Evolutionary conservation across 2,329 filamentous ascomycete genomes (phyloP).

Genomic region (Venturia nashicola): DNA sequence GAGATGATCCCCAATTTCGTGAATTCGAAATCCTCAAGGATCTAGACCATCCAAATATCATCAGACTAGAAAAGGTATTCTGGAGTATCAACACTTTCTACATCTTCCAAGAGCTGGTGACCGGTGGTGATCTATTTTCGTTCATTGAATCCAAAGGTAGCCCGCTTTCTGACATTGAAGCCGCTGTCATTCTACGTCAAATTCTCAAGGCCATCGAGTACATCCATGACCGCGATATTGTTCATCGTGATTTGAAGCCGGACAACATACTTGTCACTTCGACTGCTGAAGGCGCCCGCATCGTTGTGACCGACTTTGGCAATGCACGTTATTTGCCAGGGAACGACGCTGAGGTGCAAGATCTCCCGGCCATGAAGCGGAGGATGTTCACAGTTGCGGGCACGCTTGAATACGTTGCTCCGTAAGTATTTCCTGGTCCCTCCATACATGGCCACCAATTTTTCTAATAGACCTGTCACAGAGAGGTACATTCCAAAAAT

Average conservation of each 20-base stretch:
- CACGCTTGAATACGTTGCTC: constrained; percentile 45
- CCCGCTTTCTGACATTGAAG: constrained; percentile 35
- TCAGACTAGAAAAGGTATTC: constrained; percentile 44
- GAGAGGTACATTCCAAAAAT: constrained; percentile 25
- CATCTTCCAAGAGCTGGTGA: constrained; percentile 48
- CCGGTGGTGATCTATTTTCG: constrained; percentile 49
- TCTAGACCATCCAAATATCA: constrained; percentile 48
- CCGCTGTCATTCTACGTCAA: constrained; percentile 43
- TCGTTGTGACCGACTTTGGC: constrained; percentile 51
- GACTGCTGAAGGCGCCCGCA: constrained; percentile 34
- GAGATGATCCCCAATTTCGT: constrained; percentile 16
- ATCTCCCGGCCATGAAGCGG: constrained; percentile 10
- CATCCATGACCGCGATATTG: constrained; percentile 41
- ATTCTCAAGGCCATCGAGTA: constrained; percentile 46
- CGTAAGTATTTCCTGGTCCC: constrained; percentile 31
- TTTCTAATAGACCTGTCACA: constrained; percentile 2
- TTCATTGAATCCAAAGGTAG: constrained; percentile 40
- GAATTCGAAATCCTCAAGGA: constrained; percentile 38
- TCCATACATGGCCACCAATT: not conserved
- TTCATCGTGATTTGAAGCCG: constrained; percentile 51
- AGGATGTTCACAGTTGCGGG: constrained; percentile 44
- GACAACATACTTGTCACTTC: constrained; percentile 51
- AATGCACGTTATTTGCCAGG: constrained; percentile 32
- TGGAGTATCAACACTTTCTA: constrained; percentile 42
- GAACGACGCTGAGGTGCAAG: not conserved